Conservation (phyloP, 176 grass and related monocot species). For the Oryza coarctata region DNA sequence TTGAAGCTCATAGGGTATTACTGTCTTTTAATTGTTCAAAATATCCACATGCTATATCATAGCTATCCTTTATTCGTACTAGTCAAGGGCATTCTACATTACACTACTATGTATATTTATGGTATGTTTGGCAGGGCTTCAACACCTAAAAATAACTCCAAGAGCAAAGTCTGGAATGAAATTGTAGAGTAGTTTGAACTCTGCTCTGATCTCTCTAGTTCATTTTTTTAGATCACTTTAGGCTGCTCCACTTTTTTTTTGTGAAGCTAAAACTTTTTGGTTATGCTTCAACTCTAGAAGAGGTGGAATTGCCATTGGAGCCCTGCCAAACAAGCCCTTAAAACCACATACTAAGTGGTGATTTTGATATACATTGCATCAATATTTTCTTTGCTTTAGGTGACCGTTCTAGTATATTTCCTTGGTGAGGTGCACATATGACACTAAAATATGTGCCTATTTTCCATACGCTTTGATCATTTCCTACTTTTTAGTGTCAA, state of each 20-base stretch:
- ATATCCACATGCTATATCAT: neutral
- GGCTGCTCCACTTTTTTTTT: no score
- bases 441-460: neutral
- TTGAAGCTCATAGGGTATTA: constrained; percentile 1
- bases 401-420: neutral
- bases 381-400: neutral
- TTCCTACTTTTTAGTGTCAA: neutral
- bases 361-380: neutral
- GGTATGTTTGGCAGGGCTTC: no score
- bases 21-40: neutral
- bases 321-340: no score
- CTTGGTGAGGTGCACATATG: neutral
- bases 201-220: no score
- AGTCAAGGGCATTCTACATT: neutral
- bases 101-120: neutral
- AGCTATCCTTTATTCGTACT: neutral
- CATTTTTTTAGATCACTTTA: no score
- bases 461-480: neutral
- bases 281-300: no score
- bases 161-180: no score
- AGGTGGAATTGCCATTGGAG: no score
- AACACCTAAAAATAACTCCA: no score
- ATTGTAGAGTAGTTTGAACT: no score
- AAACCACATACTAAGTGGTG: neutral
- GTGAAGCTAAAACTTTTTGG: no score